Percentiles rank a stretch among this genome's conserved stretches.
These are phyloP conservation scores for Cymodocea nodosa DNA, from an alignment of 116 monocot species.

Conservation along the genomic window DNA sequence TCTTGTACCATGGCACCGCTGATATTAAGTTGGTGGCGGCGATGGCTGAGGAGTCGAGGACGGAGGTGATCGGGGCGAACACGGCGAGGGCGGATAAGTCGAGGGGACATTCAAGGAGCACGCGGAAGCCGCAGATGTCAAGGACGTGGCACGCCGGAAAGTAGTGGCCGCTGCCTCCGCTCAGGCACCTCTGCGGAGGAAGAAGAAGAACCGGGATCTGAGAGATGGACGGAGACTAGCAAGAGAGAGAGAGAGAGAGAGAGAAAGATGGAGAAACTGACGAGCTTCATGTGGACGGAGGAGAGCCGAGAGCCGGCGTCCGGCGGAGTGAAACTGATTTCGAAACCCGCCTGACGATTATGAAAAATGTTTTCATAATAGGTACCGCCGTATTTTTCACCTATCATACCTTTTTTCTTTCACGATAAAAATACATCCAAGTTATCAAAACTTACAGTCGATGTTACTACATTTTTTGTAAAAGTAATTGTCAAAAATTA, in stretches of 20 bases:
- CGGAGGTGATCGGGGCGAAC: conserved; percentile 43
- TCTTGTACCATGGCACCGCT: conserved; percentile 53
- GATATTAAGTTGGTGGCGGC: conserved; percentile 19
- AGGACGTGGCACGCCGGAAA: conserved; percentile 67
- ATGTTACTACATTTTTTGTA: no score
- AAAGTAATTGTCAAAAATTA: no score
- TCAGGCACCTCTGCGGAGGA: conserved; percentile 48
- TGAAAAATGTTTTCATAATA: no score
- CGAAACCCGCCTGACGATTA: no score
- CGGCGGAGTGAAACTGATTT: no score
- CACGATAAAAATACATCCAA: no score
- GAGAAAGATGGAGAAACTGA: conserved; percentile 1
- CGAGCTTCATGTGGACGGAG: background rate
- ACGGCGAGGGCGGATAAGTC: conserved; percentile 67
- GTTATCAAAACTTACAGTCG: no score
- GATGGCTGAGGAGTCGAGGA: background rate
- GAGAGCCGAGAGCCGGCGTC: no score
- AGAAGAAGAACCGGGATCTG: no score
- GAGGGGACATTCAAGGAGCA: conserved; percentile 89
- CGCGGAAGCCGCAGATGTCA: conserved; percentile 44
- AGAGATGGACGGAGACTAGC: background rate
- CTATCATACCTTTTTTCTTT: no score
- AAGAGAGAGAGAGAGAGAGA: background rate
- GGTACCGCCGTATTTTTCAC: no score
- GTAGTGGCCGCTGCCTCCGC: conserved; percentile 57